phyloP scores from a whole-genome alignment of 768 basidiomycete species.

The Pleurotus ostreatus region DNA sequence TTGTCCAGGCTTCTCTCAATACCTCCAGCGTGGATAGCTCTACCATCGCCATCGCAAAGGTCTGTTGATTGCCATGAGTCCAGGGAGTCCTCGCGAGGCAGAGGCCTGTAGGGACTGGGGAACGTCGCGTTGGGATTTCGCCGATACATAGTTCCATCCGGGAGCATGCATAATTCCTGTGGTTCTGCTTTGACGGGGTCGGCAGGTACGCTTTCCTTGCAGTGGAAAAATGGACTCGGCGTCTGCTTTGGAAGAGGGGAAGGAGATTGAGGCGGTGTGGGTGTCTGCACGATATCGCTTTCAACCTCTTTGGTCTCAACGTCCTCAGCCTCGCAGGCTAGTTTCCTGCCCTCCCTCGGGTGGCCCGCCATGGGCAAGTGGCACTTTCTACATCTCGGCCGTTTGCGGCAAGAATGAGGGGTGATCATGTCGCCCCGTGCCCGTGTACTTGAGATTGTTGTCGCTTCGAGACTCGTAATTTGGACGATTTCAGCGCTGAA shows the following conservation, averaged over 20 bases:
- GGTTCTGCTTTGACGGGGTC: neutral
- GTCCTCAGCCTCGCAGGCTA: neutral
- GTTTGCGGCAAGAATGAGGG: conserved; percentile 4
- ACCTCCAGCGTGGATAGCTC: conserved; percentile 15
- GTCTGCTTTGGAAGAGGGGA: neutral
- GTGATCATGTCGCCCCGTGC: neutral
- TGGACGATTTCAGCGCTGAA: neutral
- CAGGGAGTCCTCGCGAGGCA: neutral
- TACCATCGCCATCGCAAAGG: conserved; percentile 16
- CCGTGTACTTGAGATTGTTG: neutral
- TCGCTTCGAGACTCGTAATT: neutral
- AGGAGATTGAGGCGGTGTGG: neutral
- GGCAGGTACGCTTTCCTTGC: neutral
- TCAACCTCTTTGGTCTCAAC: neutral
- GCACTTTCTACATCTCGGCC: conserved; percentile 14
- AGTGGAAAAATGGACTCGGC: neutral
- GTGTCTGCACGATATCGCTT: neutral
- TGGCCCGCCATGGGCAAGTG: conserved; percentile 1
- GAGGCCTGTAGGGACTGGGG: neutral
- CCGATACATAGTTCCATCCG: neutral
- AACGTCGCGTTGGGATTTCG: conserved; percentile 4
- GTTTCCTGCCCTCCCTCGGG: neutral
- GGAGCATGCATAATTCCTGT: neutral
- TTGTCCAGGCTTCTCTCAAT: conserved; percentile 7
- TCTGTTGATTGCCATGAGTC: neutral